Base-by-base conservation (phyloP, 306 rosid genomes). In the Hippophae gyantsensis region DNA sequence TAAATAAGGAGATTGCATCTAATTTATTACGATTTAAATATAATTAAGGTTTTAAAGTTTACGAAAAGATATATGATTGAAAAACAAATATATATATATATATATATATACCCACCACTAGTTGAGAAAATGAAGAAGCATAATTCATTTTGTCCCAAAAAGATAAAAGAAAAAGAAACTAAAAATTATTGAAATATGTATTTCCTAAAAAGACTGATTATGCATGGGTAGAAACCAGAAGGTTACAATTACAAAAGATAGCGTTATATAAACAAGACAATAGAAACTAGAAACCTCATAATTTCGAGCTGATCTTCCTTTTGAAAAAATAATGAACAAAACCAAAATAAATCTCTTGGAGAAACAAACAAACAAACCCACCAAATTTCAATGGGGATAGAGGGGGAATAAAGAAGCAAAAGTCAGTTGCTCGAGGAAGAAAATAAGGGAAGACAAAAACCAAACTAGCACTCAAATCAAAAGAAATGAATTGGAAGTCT, bases 371-470 rank as follows among this genome's bases (percentile, higher is more conserved):
- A 18, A 18, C 66, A 88, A 85, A 89, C 69, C 76, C 74, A 71
- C 71, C 84, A 81, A 75, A 71, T 82, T 80, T 86, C 95, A 67
- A 84, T 79, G 72, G 81, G 77, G 61, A 56, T 40, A 58, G 83
- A 75, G 76, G 74, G 72, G 76, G 56, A 68, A 55, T 66, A 57
- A 72, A 72, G 82, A 67, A 74, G 78, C 82, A 75, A 77, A 77
- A 83, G 72, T 86, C 95, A 80, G 89, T 85, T 69, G 95, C 97
- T 86, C 95, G 95, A 86, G 95, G 97, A 81, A 75, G 83, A 64
- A 84, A 75, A 80, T 57, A 70, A 74, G 88, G 94, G 38, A 45
- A 55, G 67, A 65, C 71, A 78, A 61, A 69, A 62, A 81, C 97
- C 86, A 82, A 86, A 63, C 60, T 47, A 69, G 65, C 93, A 80